Evolutionary conservation across 2,329 filamentous ascomycete species (phyloP), one percentile per base, ranked within the genome.

Genomic region (Madurella fahalii): DNA sequence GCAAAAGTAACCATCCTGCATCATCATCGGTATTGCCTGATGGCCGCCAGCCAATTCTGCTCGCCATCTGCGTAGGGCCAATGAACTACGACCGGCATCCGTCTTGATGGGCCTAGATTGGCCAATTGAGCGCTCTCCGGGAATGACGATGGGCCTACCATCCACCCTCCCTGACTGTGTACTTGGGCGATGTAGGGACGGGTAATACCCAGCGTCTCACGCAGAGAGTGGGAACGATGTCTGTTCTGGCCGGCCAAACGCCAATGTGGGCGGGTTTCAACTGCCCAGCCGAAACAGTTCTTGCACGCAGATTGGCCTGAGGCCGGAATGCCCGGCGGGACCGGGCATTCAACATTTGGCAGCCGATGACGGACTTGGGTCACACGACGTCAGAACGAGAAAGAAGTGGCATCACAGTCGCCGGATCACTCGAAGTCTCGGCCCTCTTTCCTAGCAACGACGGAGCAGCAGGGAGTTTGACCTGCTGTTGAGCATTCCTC

Each of bases 341-440:
- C 18, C 8, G 13, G 30, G 25, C 25, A 25, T 25, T n/a, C 17
- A 11, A 18, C 20, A 30, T 12, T 13, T 9, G 11, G n/a, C 15
- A 32, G 30, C 20, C 15, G 44, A 41, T 44, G 42, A 45, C 18
- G 32, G 40, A 18, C 30, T 25, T 16, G 18, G 50, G 50, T 57
- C 59, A 61, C 57, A 58, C 54, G 57, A 56, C 53, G 50, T 52
- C 50, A 57, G 46, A 52, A 47, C 43, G 18, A 41, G 34, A 41
- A 40, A 50, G 32, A 39, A 41, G 46, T 50, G 52, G 51, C 47
- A 58, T 52, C 44, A 52, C 30, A 31, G 25, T 53, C 43, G 42
- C 47, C 54, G 49, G 50, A 46, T 50, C 15, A 25, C 51, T 34
- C 45, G 4, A 25, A 25, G 25, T 25, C 25, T 25, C 40, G 47